Percentiles rank a stretch among this genome's conserved stretches.
Evolutionary conservation across 306 rosid genomes (phyloP).

Genomic region (Malus asiatica): DNA sequence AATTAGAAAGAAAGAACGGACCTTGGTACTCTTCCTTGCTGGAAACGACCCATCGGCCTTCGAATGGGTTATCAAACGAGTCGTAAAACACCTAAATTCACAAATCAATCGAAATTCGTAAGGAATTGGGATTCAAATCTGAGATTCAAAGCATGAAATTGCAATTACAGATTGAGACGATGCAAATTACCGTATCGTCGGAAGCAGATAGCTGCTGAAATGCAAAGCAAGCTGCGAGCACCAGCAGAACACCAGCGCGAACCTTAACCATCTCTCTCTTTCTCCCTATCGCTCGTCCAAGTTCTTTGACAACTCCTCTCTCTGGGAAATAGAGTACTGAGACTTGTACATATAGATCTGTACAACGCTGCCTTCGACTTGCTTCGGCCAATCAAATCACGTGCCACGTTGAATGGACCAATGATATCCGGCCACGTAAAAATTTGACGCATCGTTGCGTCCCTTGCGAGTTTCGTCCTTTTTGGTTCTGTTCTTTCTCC

Average conservation of each 20-base stretch:
- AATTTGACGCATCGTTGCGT: constrained; percentile 10
- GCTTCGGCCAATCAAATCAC: constrained; percentile 48
- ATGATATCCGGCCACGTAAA: constrained; percentile 26
- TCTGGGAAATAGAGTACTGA: too few relatives aligned
- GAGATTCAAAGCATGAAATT: neutral
- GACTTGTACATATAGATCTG: constrained; percentile 31
- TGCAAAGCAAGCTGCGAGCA: constrained; percentile 39
- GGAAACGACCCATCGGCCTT: constrained; percentile 73
- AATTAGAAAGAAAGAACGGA: constrained; percentile 1
- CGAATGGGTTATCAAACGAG: constrained; percentile 68
- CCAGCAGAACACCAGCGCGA: constrained; percentile 12
- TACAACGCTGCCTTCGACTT: constrained; percentile 21
- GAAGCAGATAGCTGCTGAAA: constrained; percentile 46
- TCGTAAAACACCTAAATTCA: constrained; percentile 64
- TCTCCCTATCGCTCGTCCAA: neutral
- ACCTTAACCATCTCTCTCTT: constrained; percentile 8
- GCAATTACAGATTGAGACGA: neutral
- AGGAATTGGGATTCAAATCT: neutral
- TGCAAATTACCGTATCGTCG: constrained; percentile 43
- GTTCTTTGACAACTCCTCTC: neutral
- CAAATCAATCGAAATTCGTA: neutral
- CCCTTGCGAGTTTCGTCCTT: neutral
- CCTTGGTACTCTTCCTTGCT: constrained; percentile 67
- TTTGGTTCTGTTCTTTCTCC: neutral
- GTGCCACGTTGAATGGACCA: constrained; percentile 34